Evolutionary conservation across 1,284 basidiomycete species (phyloP).

Genomic region (Schizopora paradoxa): DNA sequence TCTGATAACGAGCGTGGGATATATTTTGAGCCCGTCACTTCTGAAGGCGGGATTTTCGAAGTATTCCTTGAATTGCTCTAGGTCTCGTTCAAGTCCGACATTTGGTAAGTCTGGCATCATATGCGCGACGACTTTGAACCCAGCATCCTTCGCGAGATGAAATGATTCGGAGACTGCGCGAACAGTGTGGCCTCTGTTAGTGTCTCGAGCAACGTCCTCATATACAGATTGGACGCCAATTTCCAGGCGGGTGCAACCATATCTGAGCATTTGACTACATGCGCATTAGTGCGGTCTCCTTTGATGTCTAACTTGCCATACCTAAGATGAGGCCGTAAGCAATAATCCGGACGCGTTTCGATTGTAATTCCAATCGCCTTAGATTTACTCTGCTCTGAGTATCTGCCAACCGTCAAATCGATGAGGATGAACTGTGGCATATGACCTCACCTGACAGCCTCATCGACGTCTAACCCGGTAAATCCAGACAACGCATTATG

Average conservation of each 20-base stretch:
- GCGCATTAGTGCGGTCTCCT: slow-evolving; percentile 6
- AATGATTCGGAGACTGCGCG: slow-evolving; percentile 97
- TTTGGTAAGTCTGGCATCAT: slow-evolving; percentile 99
- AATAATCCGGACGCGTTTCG: slow-evolving; percentile 98
- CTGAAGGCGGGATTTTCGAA: slow-evolving; percentile 99
- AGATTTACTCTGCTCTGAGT: slow-evolving; percentile 94
- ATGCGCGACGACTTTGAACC: slow-evolving; percentile 98
- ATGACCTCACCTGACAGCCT: slow-evolving; percentile 76
- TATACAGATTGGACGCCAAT: slow-evolving; percentile 99
- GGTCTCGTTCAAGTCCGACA: slow-evolving; percentile 93
- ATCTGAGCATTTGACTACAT: slow-evolving; percentile 94
- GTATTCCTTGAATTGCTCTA: slow-evolving; percentile 98
- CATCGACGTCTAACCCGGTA: slow-evolving; percentile 90
- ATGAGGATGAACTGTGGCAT: neutral
- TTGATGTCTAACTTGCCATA: slow-evolving; percentile 24
- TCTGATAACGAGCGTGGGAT: slow-evolving; percentile 96
- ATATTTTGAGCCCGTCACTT: slow-evolving; percentile 97
- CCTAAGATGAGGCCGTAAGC: slow-evolving; percentile 93
- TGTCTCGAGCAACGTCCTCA: slow-evolving; percentile 98
- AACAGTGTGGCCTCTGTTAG: slow-evolving; percentile 97
- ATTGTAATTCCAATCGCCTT: slow-evolving; percentile 99
- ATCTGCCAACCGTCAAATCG: slow-evolving; percentile 38
- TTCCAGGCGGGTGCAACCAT: slow-evolving; percentile 96
- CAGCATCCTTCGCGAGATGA: slow-evolving; percentile 97
- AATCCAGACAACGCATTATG: slow-evolving; percentile 97